phyloP scores from a whole-genome alignment of 106 monocot species.

The Cymbidium sinense region DNA sequence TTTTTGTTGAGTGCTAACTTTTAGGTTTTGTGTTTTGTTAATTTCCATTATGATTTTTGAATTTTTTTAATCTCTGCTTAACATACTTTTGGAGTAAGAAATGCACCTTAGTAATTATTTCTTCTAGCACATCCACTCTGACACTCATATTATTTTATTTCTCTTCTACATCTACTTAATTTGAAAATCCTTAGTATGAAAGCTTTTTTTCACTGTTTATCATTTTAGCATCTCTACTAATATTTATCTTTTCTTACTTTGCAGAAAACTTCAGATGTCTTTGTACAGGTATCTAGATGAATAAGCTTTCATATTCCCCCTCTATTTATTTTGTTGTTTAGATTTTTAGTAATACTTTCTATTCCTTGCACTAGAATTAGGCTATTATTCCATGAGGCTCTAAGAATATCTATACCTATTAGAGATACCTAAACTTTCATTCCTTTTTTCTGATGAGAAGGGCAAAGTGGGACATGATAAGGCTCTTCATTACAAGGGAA shows the following conservation, averaged over 20 bases:
- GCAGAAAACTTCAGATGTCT: conserved; percentile 94
- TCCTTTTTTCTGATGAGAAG: conserved; percentile 54
- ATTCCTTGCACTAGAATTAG: neutral
- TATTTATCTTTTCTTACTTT: conserved; percentile 17
- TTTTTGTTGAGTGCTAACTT: neutral
- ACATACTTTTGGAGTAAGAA: neutral
- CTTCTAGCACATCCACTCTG: neutral
- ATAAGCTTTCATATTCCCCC: neutral
- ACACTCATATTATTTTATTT: neutral
- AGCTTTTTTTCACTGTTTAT: neutral
- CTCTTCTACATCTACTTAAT: neutral
- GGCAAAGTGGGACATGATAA: conserved; percentile 56
- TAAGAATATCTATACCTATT: neutral
- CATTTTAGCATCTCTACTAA: conserved; percentile 6
- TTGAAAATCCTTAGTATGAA: neutral
- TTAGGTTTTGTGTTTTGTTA: neutral
- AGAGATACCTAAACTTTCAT: neutral
- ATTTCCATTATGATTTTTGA: neutral
- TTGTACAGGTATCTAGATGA: conserved; percentile 61
- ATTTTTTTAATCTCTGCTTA: neutral
- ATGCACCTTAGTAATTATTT: too few species aligned
- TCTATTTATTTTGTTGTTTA: conserved; percentile 1
- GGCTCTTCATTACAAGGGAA: conserved; percentile 76
- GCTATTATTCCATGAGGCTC: neutral
- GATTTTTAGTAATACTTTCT: neutral